Evolutionary conservation across 2,329 filamentous ascomycete species (phyloP).

Genomic region (Xylariomycetidae sp.): DNA sequence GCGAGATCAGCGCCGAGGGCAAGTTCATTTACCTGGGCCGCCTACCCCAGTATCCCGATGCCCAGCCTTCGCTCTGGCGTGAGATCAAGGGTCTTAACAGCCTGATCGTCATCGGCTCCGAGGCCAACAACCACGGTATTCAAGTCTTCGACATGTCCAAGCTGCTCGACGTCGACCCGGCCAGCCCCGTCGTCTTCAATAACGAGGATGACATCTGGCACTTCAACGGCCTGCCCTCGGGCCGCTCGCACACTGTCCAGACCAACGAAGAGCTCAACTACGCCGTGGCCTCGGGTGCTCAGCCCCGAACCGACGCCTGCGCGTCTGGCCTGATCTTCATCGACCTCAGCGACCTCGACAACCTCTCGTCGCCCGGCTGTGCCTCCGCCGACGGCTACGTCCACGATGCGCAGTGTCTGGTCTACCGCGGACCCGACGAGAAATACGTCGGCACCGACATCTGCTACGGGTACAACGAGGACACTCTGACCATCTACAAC

Average conservation of each 20-base stretch:
- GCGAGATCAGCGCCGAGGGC: conserved; percentile 45
- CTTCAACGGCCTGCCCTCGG: conserved; percentile 36
- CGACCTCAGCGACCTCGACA: conserved; percentile 48
- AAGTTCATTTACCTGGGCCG: conserved; percentile 50
- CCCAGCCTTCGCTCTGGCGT: conserved; percentile 44
- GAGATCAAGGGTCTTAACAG: conserved; percentile 42
- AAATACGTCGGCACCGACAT: conserved; percentile 43
- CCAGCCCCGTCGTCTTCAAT: conserved; percentile 37
- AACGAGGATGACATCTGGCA: conserved; percentile 36
- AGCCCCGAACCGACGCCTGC: conserved; percentile 39
- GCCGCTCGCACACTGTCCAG: conserved; percentile 43
- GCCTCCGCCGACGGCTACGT: conserved; percentile 53
- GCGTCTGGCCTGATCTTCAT: conserved; percentile 54
- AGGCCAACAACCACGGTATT: conserved; percentile 47
- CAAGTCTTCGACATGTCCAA: conserved; percentile 62
- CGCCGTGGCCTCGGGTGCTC: conserved; percentile 38
- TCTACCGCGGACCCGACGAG: conserved; percentile 46
- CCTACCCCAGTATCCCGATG: conserved; percentile 40
- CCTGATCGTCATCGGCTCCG: conserved; percentile 34
- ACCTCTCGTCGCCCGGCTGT: conserved; percentile 50
- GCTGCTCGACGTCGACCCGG: conserved; percentile 43
- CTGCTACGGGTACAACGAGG: conserved; percentile 53
- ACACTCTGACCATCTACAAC: conserved; percentile 46
- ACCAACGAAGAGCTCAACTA: conserved; percentile 41
- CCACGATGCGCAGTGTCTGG: conserved; percentile 57